Evolutionary conservation across 2,329 filamentous ascomycete genomes (phyloP).

Genomic region (Trichoderma sp.): DNA sequence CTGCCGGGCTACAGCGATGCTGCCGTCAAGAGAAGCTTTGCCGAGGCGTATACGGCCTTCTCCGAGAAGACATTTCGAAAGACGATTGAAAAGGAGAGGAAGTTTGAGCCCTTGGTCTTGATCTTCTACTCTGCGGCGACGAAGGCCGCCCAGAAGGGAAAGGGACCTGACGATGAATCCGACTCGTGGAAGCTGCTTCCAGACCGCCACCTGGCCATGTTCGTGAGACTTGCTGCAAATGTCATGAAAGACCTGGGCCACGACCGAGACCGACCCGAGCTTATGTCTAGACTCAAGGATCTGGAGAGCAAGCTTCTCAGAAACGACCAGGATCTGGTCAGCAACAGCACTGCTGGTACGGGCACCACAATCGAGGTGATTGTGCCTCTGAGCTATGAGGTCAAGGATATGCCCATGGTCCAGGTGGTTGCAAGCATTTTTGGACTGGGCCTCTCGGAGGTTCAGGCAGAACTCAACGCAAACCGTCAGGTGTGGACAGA

Average conservation of each 20-base stretch:
- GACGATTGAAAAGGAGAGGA: constrained; percentile 88
- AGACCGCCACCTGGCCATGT: constrained; percentile 90
- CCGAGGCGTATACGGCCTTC: constrained; percentile 88
- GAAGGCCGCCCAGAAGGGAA: constrained; percentile 74
- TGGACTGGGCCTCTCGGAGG: constrained; percentile 70
- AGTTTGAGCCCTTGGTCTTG: constrained; percentile 86
- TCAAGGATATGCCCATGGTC: constrained; percentile 96
- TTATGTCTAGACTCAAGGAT: constrained; percentile 72
- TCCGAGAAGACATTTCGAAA: constrained; percentile 86
- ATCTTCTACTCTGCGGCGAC: constrained; percentile 96
- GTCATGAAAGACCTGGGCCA: constrained; percentile 82
- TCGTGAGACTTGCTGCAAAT: constrained; percentile 78
- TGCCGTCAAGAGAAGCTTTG: constrained; percentile 90
- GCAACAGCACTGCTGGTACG: constrained; percentile 32
- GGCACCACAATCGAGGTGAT: constrained; percentile 70
- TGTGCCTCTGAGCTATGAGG: constrained; percentile 80
- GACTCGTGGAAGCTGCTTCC: constrained; percentile 89
- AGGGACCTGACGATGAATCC: constrained; percentile 73
- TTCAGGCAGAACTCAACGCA: constrained; percentile 82
- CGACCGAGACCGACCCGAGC: constrained; percentile 78
- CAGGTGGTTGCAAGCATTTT: constrained; percentile 85
- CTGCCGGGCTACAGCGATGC: constrained; percentile 87
- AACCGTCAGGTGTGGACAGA: constrained; percentile 84
- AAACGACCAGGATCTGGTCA: constrained; percentile 80
- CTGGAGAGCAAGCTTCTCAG: constrained; percentile 91